A percentile compares a stretch with the other conserved stretches of the same genome.
These are phyloP conservation scores for Zasmidium angulare DNA, from an alignment of 2,329 filamentous ascomycete genomes.

Conservation along the genomic window DNA sequence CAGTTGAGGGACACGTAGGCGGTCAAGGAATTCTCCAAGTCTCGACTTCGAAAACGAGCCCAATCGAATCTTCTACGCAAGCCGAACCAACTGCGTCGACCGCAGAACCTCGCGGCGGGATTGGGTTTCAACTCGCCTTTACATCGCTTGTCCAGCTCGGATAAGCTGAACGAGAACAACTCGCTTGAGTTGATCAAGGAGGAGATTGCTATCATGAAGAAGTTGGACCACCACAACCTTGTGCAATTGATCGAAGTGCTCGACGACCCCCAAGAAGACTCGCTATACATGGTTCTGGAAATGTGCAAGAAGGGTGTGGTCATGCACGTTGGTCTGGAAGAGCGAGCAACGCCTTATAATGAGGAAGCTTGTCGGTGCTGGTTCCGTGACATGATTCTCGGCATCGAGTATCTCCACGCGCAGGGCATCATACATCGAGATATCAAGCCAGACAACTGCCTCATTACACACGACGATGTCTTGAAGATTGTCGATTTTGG, in stretches of 20 bases:
- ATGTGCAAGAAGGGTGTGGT: conserved; percentile 98
- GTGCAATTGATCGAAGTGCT: conserved; percentile 91
- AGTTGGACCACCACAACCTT: conserved; percentile 91
- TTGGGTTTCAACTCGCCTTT: conserved; percentile 63
- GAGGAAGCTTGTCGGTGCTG: conserved; percentile 81
- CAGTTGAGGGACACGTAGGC: conserved; percentile 59
- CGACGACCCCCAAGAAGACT: conserved; percentile 93
- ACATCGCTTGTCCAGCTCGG: conserved; percentile 58
- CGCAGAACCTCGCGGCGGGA: conserved; percentile 52
- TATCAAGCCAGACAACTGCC: conserved; percentile 95
- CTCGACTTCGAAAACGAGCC: conserved; percentile 80
- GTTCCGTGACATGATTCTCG: conserved; percentile 92
- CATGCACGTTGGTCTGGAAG: conserved; percentile 91
- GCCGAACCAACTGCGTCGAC: conserved; percentile 54
- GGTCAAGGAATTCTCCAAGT: conserved; percentile 96
- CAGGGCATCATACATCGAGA: conserved; percentile 95
- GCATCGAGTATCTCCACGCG: conserved; percentile 92
- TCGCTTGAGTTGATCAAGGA: conserved; percentile 86
- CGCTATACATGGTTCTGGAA: conserved; percentile 96
- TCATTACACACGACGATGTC: conserved; percentile 87
- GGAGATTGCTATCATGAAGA: conserved; percentile 99
- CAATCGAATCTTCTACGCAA: conserved; percentile 82
- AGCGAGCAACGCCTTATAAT: conserved; percentile 76
- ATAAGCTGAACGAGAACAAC: conserved; percentile 57
- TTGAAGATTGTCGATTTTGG: conserved; percentile 97